These are phyloP conservation scores for Globisporangium cylindrosporum DNA, from an alignment of 352 stramenopile species.

Conservation along the genomic window DNA sequence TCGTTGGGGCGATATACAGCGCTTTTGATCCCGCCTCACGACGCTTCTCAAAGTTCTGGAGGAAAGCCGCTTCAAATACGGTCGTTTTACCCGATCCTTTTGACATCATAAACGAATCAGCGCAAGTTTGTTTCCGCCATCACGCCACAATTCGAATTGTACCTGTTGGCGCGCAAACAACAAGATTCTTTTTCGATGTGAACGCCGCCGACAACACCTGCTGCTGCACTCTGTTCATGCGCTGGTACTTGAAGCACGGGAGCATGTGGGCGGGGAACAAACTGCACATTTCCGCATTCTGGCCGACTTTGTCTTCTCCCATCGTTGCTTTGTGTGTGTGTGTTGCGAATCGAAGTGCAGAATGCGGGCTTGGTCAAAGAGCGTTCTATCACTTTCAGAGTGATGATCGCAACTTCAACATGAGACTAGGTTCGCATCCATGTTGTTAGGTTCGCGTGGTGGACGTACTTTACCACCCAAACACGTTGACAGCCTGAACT, in stretches of 20 bases:
- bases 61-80: conserved; percentile 45
- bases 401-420: conserved; percentile 54
- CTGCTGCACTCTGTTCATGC: conserved; percentile 43
- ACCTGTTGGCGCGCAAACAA: conserved; percentile 48
- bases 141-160: not conserved
- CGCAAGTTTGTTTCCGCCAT: not conserved
- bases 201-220: conserved; percentile 36
- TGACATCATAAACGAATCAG: not conserved
- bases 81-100: conserved; percentile 47
- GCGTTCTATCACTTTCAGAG: conserved; percentile 13
- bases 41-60: conserved; percentile 25
- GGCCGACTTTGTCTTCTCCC: not conserved
- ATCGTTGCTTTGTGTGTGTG: conserved; percentile 4
- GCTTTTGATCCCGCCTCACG: conserved; percentile 21
- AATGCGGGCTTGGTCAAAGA: conserved; percentile 6
- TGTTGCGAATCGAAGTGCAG: conserved; percentile 5
- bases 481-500: too few relatives aligned
- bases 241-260: conserved; percentile 41
- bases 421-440: conserved; percentile 9
- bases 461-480: too few relatives aligned
- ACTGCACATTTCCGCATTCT: conserved; percentile 17
- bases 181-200: conserved; percentile 27
- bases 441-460: not conserved
- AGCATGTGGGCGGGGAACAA: conserved; percentile 36
- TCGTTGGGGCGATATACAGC: conserved; percentile 46